These are phyloP conservation scores for Echinochloa phyllopogon DNA, from an alignment of 176 grass and related monocot genomes.

Conservation along the genomic window DNA sequence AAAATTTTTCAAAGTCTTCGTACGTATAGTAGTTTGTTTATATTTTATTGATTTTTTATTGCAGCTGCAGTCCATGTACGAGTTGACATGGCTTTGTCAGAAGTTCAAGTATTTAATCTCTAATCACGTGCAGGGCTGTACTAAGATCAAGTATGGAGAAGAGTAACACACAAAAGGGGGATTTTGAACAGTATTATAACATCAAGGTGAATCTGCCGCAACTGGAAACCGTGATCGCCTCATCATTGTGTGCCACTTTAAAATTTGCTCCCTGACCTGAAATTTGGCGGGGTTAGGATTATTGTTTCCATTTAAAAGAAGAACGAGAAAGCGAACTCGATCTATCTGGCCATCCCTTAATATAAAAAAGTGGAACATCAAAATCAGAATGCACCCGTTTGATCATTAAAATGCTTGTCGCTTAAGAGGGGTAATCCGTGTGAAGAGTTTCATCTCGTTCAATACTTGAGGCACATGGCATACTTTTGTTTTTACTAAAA, in stretches of 20 bases:
- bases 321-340: neutral
- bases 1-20: neutral
- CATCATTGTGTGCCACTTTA: constrained; percentile 23
- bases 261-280: neutral
- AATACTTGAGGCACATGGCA: neutral
- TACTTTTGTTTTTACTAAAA: neutral
- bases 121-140: neutral
- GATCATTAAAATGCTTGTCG: no score
- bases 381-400: neutral
- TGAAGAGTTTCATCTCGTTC: neutral
- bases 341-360: neutral
- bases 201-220: constrained; percentile 4
- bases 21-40: neutral
- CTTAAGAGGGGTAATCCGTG: neutral
- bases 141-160: neutral
- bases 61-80: neutral
- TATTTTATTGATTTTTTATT: neutral
- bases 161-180: neutral
- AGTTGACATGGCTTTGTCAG: constrained; percentile 24
- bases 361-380: neutral
- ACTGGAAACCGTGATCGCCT: neutral
- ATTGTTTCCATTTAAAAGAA: neutral
- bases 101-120: neutral
- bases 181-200: neutral
- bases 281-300: neutral